Conservation (phyloP, 2,329 filamentous ascomycete genomes). For the Colletotrichum paranaense region DNA sequence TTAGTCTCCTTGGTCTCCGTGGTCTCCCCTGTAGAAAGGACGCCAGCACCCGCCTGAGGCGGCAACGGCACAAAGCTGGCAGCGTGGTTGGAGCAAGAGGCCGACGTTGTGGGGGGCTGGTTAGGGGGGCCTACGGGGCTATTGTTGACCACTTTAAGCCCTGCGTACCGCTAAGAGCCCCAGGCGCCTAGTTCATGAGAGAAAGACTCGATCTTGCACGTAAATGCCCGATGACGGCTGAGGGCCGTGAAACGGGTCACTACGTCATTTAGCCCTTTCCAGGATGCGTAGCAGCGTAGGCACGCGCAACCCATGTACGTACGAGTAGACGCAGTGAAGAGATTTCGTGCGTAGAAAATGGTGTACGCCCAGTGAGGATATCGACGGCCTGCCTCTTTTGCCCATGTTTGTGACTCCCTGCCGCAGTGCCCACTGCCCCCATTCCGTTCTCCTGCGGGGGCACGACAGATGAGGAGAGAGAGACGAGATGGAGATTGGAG, state of each 20-base stretch:
- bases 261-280: constrained; percentile 32
- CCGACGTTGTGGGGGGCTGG: constrained; percentile 21
- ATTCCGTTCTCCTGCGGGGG: neutral
- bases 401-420: constrained; percentile 3
- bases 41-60: constrained; percentile 22
- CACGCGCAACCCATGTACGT: constrained; percentile 1
- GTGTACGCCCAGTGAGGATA: neutral
- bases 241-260: constrained; percentile 32
- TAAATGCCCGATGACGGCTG: constrained; percentile 30
- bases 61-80: constrained; percentile 15
- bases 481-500: neutral
- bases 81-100: constrained; percentile 4
- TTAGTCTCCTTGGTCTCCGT: neutral
- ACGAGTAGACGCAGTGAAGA: constrained; percentile 4
- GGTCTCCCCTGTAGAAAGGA: constrained; percentile 6
- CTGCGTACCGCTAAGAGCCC: constrained; percentile 20
- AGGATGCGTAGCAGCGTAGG: constrained; percentile 17
- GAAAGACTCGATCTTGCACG: constrained; percentile 33
- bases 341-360: constrained; percentile 28
- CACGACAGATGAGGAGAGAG: neutral
- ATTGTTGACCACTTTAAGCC: constrained; percentile 9
- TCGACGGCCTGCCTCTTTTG: constrained; percentile 9
- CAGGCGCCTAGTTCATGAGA: neutral
- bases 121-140: neutral
- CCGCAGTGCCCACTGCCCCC: neutral